Evolutionary conservation across 768 basidiomycete species (phyloP).

Genomic region (Myochromella boudieri): DNA sequence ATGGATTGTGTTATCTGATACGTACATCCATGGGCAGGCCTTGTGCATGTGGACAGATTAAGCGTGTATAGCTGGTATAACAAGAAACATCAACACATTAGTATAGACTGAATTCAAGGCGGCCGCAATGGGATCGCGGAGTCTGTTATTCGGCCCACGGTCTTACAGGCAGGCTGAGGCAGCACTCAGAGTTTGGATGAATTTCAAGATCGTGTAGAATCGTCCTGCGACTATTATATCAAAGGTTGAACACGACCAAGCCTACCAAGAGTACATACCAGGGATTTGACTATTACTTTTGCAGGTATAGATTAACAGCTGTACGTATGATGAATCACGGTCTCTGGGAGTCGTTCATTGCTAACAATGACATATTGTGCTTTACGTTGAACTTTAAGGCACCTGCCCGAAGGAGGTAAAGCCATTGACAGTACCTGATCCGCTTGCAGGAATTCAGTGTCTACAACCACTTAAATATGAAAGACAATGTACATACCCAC

Average conservation of each 20-base stretch:
- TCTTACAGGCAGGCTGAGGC: conserved; percentile 45
- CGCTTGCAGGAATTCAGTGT: no score
- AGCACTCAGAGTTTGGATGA: conserved; percentile 48
- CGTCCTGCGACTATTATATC: conserved; percentile 40
- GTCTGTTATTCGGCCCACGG: conserved; percentile 30
- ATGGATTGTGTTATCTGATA: conserved; percentile 53
- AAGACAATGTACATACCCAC: no score
- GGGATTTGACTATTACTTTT: neutral
- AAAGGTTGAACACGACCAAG: neutral
- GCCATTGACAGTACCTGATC: no score
- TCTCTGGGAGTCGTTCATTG: conserved; percentile 33
- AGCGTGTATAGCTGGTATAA: no score
- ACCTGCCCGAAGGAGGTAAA: no score
- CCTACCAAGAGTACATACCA: neutral
- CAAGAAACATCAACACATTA: no score
- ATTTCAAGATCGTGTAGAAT: conserved; percentile 49
- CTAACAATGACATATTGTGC: conserved; percentile 46
- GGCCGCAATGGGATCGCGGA: conserved; percentile 39
- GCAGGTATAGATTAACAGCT: neutral
- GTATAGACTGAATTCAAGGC: conserved; percentile 51
- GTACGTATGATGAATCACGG: neutral
- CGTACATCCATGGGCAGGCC: conserved; percentile 46
- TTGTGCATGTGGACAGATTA: no score
- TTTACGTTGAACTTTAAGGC: conserved; percentile 50
- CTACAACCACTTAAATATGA: no score